Conservation (phyloP, 176 grass and related monocot species). For the Echinochloa phyllopogon region DNA sequence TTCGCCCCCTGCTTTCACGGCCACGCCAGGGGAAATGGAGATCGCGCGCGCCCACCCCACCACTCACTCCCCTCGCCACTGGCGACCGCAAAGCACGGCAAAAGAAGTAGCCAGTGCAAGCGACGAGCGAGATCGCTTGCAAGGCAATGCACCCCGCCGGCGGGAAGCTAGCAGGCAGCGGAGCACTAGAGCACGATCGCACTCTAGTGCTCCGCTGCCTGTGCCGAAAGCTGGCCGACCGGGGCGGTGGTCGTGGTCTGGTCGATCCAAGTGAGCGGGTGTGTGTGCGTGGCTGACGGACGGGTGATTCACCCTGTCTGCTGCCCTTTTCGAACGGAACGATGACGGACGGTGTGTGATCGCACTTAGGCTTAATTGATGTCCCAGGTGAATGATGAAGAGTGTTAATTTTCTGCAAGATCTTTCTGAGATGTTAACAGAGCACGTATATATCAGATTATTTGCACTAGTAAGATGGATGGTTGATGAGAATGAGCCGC, state of each 20-base stretch:
- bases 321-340: background rate
- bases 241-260: background rate
- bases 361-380: no score
- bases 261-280: background rate
- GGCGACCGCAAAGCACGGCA: background rate
- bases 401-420: no score
- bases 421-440: no score
- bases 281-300: background rate
- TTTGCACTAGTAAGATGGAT: no score
- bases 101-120: background rate
- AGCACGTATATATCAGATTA: no score
- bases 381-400: no score
- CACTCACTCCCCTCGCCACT: background rate
- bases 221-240: conserved; percentile 26
- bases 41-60: background rate
- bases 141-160: conserved; percentile 38
- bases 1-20: conserved; percentile 13
- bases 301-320: conserved; percentile 23
- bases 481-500: no score
- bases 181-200: background rate
- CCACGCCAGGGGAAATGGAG: background rate
- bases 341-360: no score
- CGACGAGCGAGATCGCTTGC: conserved; percentile 34
- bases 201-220: no score
- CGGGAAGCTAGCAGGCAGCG: background rate